Base-by-base conservation (phyloP, 176 grass and related monocot genomes). In the Pontederia crassipes region DNA sequence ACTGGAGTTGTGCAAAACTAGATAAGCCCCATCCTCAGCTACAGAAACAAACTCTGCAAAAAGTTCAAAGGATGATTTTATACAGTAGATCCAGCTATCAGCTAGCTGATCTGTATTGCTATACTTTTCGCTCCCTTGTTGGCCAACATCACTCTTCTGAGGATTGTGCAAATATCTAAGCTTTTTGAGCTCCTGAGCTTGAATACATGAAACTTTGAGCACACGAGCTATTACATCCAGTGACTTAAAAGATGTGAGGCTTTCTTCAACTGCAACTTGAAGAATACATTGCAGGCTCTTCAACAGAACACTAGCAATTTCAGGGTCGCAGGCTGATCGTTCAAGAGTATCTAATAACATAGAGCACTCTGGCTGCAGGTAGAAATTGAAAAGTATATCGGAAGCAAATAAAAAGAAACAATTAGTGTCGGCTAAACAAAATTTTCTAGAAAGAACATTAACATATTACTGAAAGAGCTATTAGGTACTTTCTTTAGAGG, bases 331-430 rank as follows among this genome's bases (percentile, higher is more conserved):
- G 55, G 60, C 76, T 66, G 78, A 85, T 57, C 71, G 53, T 62
- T 97, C 92, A 66, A 97, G 87, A 28, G 67, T 78, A 52, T 73
- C 65, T 72, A 97, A 53, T 57, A 97, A 66, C 46, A 83, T 74
- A 61, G 74, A 88, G 84, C 92, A 97, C 75, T 97, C 92, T 59
- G 87, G 74, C 92, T 97, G 89, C 78, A 91, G 82, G 69, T 55
- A 84, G 71, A 50, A 74, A 50, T 57, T 57, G 47, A 73, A 74
- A 45, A 45, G 58, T 60, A 61, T 9, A 46, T 53, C n/a, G 53
- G 18, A 20, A 61, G 24, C 9, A 45, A 15, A 16, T n/a, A 10
- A 67, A 17, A 49, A 15, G 59, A 17, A 16, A 60, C 28, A 69
- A 57, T 4, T 9, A 45, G 32, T 1, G 4, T 40, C 0, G 6